Percentiles rank a stretch among this genome's conserved stretches.
phyloP scores from a whole-genome alignment of 2,329 filamentous ascomycete genomes.

The Coniella lustricola region DNA sequence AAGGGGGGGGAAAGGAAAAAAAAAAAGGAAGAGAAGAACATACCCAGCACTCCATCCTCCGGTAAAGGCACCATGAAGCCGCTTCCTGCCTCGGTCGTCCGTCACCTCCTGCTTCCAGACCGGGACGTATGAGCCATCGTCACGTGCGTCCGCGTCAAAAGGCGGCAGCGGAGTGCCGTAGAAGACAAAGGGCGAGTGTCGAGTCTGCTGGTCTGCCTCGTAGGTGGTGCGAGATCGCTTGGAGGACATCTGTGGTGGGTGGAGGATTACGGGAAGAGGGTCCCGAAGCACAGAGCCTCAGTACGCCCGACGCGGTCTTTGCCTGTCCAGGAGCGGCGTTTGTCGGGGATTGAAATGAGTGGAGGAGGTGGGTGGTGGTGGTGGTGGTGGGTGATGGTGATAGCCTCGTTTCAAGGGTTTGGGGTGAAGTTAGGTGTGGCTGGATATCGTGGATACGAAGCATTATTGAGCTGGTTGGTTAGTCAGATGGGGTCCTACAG shows the following conservation, averaged over 20 bases:
- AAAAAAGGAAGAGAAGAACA: constrained; percentile 26
- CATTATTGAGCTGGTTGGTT: too few relatives aligned
- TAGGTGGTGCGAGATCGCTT: constrained; percentile 76
- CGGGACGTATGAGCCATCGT: constrained; percentile 88
- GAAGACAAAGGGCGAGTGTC: constrained; percentile 65
- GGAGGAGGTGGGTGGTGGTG: too few relatives aligned
- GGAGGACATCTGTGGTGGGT: constrained; percentile 52
- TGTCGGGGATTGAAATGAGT: too few relatives aligned
- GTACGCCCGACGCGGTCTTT: too few relatives aligned
- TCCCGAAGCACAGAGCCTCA: too few relatives aligned
- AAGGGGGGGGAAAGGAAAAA: too few relatives aligned
- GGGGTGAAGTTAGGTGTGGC: too few relatives aligned
- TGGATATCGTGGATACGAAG: too few relatives aligned
- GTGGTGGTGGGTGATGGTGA: too few relatives aligned
- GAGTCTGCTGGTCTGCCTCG: constrained; percentile 63
- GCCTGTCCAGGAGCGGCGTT: too few relatives aligned
- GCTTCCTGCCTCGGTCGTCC: constrained; percentile 83
- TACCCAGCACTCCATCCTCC: constrained; percentile 95
- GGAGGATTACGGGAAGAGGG: too few relatives aligned
- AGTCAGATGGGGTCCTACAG: background rate
- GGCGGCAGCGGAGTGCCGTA: constrained; percentile 83
- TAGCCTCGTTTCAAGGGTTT: too few relatives aligned
- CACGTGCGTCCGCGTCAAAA: constrained; percentile 65
- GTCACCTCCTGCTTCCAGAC: constrained; percentile 98
- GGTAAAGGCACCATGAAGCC: constrained; percentile 92